A percentile compares a stretch with the other conserved stretches of the same genome.
Evolutionary conservation across 2,329 filamentous ascomycete species (phyloP).

Genomic region (Saccharata proteae): DNA sequence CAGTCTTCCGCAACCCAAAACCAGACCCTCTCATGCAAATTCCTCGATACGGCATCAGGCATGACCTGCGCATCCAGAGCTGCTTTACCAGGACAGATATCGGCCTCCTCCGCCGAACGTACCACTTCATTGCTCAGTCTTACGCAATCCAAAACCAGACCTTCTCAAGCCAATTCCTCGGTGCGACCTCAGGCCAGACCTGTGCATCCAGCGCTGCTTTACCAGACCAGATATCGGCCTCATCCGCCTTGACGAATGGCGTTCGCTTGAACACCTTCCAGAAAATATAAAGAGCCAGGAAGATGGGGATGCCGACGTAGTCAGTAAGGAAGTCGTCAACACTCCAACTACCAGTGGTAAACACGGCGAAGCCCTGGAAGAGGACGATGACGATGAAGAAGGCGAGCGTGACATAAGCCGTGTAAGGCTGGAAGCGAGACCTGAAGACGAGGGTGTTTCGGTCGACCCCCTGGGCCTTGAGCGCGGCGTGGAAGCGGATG

Average conservation of each 20-base stretch:
- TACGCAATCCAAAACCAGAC: slow-evolving; percentile 38
- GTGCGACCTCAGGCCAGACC: slow-evolving; percentile 30
- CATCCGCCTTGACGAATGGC: slow-evolving; percentile 29
- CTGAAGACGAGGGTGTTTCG: slow-evolving; percentile 35
- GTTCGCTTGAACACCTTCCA: slow-evolving; percentile 59
- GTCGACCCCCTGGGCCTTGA: slow-evolving; percentile 14
- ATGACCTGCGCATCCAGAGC: slow-evolving; percentile 34
- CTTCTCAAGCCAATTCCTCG: slow-evolving; percentile 33
- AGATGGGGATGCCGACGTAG: slow-evolving; percentile 32
- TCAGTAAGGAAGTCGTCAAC: slow-evolving; percentile 38
- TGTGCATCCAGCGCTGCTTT: slow-evolving; percentile 36
- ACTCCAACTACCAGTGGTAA: slow-evolving; percentile 17
- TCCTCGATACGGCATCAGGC: slow-evolving; percentile 31
- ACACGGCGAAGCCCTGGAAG: slow-evolving; percentile 42
- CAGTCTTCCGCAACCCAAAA: slow-evolving; percentile 33
- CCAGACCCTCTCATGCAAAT: slow-evolving; percentile 36
- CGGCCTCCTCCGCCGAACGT: slow-evolving; percentile 27
- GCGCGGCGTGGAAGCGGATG: slow-evolving; percentile 16
- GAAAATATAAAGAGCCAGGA: slow-evolving; percentile 26
- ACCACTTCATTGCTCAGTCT: no score
- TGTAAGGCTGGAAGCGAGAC: slow-evolving; percentile 36
- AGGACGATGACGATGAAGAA: slow-evolving; percentile 52
- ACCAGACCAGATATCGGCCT: slow-evolving; percentile 35
- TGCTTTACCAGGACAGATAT: slow-evolving; percentile 36
- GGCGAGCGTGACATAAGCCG: slow-evolving; percentile 47